Conservation (phyloP, 164 flowering plant species). For the Stephania yunnanensis region DNA sequence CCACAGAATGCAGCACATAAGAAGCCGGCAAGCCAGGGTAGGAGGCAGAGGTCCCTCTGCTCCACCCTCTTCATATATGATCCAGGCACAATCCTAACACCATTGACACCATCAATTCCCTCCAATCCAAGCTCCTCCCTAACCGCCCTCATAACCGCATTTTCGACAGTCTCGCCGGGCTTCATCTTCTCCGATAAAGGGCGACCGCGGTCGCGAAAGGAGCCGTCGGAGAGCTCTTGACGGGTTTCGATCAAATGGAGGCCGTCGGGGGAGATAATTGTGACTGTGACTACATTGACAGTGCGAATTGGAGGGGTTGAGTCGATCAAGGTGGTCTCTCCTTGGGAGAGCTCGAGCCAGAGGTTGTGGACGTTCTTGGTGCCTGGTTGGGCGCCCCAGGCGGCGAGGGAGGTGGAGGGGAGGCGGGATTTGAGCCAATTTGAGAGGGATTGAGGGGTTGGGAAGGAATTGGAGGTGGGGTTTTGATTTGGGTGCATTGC, state of each 20-base stretch:
- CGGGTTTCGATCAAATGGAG: conserved; percentile 54
- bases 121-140: conserved; percentile 73
- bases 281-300: conserved; percentile 58
- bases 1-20: conserved; percentile 72
- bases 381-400: conserved; percentile 88
- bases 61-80: conserved; percentile 65
- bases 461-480: conserved; percentile 30
- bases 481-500: conserved; percentile 26
- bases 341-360: conserved; percentile 83
- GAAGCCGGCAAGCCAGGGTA: conserved; percentile 94
- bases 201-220: conserved; percentile 41
- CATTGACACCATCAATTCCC: conserved; percentile 1
- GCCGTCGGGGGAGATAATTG: conserved; percentile 28
- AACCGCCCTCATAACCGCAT: conserved; percentile 59
- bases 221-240: conserved; percentile 79
- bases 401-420: conserved; percentile 56
- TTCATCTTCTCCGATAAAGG: conserved; percentile 96
- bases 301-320: conserved; percentile 70
- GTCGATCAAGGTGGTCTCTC: conserved; percentile 67
- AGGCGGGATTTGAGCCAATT: conserved; percentile 79
- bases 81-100: conserved; percentile 46
- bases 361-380: conserved; percentile 92
- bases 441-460: conserved; percentile 71
- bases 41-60: conserved; percentile 66
- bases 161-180: conserved; percentile 61